These are phyloP conservation scores for Bothriochloa decipiens DNA, from an alignment of 176 grass and related monocot species.

Conservation along the genomic window DNA sequence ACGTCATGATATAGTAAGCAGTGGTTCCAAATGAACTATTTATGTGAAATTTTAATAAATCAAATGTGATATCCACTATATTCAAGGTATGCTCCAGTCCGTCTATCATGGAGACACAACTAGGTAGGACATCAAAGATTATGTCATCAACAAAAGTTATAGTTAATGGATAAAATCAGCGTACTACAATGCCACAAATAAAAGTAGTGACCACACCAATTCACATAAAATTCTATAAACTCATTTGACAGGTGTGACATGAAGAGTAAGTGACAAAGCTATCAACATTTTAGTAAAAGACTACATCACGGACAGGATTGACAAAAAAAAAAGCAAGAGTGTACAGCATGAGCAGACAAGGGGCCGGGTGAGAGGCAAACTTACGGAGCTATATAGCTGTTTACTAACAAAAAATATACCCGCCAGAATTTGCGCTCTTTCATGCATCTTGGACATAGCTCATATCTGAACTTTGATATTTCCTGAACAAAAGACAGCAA, in stretches of 20 bases:
- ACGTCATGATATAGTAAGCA: background rate
- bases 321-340: background rate
- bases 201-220: background rate
- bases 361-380: conserved; percentile 40
- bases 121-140: background rate
- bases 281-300: background rate
- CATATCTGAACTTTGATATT: conserved; percentile 99
- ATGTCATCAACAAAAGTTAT: background rate
- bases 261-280: background rate
- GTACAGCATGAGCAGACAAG: conserved; percentile 19
- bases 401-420: conserved; percentile 90
- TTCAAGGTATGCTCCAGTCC: background rate
- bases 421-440: conserved; percentile 99
- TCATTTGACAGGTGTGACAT: background rate
- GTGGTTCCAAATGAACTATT: conserved; percentile 10
- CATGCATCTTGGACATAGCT: conserved; percentile 96
- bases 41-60: conserved; percentile 15
- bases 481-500: conserved; percentile 63
- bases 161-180: background rate
- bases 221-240: conserved; percentile 15
- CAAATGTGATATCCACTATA: background rate
- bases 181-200: background rate
- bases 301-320: conserved; percentile 10
- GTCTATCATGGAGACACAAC: background rate
- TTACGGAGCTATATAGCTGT: conserved; percentile 79